A percentile compares a stretch with the other conserved stretches of the same genome.
Conservation (phyloP, 768 basidiomycete genomes). For the Lactarius deliciosus region DNA sequence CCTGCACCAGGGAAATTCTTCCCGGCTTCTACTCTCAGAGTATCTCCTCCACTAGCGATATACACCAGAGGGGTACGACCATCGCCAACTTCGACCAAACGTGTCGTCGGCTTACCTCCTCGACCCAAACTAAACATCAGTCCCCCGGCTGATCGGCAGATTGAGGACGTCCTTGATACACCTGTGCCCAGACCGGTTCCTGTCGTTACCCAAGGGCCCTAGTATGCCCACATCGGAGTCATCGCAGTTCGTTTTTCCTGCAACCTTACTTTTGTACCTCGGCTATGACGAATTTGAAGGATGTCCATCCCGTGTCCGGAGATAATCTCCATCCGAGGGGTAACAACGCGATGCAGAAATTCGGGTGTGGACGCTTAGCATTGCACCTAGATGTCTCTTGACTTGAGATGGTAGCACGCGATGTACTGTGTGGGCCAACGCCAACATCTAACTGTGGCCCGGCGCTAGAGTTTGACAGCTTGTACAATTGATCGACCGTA, state of each 20-base stretch:
- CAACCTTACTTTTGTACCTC: neutral
- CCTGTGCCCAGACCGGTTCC: neutral
- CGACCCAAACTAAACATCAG: conserved; percentile 28
- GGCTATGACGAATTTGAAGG: neutral
- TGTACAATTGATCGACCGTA: neutral
- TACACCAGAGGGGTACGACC: neutral
- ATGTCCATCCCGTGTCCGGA: neutral
- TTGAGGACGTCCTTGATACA: neutral
- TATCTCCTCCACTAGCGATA: neutral
- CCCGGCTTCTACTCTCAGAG: neutral
- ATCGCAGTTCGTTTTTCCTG: neutral
- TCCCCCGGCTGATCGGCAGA: neutral
- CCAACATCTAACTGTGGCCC: neutral
- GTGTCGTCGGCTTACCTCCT: conserved; percentile 33
- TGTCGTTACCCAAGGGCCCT: conserved; percentile 1
- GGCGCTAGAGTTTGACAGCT: neutral
- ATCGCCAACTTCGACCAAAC: conserved; percentile 3
- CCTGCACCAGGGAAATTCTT: neutral
- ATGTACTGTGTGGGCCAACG: neutral
- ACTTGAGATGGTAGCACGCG: neutral
- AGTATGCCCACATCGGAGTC: neutral
- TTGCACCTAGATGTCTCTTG: neutral
- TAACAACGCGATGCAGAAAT: neutral
- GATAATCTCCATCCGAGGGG: neutral
- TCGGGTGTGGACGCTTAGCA: neutral